These are phyloP conservation scores for Fusarium protoensiforme DNA, from an alignment of 2,329 filamentous ascomycete species.

Conservation along the genomic window DNA sequence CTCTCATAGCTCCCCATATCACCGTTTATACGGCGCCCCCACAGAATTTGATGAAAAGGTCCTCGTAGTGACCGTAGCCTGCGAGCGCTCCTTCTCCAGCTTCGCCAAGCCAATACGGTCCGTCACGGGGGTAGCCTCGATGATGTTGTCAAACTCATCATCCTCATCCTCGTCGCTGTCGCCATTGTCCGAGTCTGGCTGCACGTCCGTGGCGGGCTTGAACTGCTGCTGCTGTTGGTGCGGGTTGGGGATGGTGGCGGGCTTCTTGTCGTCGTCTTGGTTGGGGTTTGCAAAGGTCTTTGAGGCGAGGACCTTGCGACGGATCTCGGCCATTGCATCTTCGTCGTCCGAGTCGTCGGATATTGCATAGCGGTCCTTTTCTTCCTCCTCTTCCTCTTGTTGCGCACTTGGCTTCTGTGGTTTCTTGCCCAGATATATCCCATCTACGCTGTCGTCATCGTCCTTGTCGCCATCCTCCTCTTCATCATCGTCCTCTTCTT, in stretches of 20 bases:
- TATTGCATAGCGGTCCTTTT: conserved; percentile 77
- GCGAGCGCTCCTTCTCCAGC: conserved; percentile 66
- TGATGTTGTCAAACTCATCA: conserved; percentile 92
- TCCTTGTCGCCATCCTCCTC: conserved; percentile 59
- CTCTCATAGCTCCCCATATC: conserved; percentile 2
- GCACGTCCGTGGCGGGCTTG: conserved; percentile 72
- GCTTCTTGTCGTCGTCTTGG: conserved; percentile 62
- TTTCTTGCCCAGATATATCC: conserved; percentile 70
- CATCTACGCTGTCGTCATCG: conserved; percentile 61
- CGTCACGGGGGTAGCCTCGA: conserved; percentile 88
- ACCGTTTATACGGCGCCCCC: conserved; percentile 62
- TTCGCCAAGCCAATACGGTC: conserved; percentile 78
- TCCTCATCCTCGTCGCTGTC: conserved; percentile 61
- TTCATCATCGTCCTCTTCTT: conserved; percentile 60
- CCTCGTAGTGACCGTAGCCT: conserved; percentile 59
- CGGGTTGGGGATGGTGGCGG: conserved; percentile 71
- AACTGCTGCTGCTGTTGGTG: conserved; percentile 54
- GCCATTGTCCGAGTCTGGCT: conserved; percentile 77
- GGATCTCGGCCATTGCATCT: conserved; percentile 88
- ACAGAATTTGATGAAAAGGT: conserved; percentile 63
- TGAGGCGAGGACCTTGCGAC: conserved; percentile 88
- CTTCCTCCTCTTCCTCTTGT: conserved; percentile 58
- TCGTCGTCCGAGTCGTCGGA: conserved; percentile 86
- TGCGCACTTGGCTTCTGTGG: conserved; percentile 45
- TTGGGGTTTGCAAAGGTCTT: conserved; percentile 76